Base-by-base conservation (phyloP, 2,329 filamentous ascomycete genomes). In the Penicillium hordei region DNA sequence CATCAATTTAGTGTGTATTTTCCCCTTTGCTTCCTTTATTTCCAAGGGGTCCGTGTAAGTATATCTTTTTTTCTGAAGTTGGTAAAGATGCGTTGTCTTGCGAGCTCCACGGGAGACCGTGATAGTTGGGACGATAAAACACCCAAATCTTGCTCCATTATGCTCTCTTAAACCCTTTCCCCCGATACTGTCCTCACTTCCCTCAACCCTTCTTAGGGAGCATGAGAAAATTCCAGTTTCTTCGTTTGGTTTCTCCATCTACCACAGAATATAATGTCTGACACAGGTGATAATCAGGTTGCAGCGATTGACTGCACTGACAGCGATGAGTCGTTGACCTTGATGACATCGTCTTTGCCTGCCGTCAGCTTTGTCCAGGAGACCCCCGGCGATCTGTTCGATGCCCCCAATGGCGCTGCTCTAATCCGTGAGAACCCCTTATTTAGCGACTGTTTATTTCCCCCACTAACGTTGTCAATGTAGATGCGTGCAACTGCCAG, bases 401-500 rank as follows among this genome's bases (percentile, higher is more conserved):
- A 75, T 38, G 81, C 81, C 0, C 82, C 83, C 0, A 67, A 77
- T 34, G 70, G 76, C 52, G 74, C 78, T 23, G 75, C 83, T 17
- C 71, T 87, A 17, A 78, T 86, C 57, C 84, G 77, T 78, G 67
- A 17, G 70, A 69, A 17, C 15, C 25, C 17, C 17, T n/a, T 5
- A 31, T 50, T 21, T 23, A 33, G 29, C 15, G 69, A 21, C 9
- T 5, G 17, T 17, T n/a, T 4, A 25, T 43, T 55, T 5, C 13
- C 4, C 15, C 8, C 19, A 27, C 55, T 55, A 39, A 44, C n/a
- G 6, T 44, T 3, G 40, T 33, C 12, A 55, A 51, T 25, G 4
- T 52, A 79, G 78, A 87, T 68, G 83, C 84, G 13, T 86, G 84
- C 72, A 87, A 87, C 68, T 80, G 79, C 50, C 71, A 78, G 59